Percentiles rank a stretch among this genome's conserved stretches.
Evolutionary conservation across 768 basidiomycete genomes (phyloP).

Genomic region (Pulveroboletus sp.): DNA sequence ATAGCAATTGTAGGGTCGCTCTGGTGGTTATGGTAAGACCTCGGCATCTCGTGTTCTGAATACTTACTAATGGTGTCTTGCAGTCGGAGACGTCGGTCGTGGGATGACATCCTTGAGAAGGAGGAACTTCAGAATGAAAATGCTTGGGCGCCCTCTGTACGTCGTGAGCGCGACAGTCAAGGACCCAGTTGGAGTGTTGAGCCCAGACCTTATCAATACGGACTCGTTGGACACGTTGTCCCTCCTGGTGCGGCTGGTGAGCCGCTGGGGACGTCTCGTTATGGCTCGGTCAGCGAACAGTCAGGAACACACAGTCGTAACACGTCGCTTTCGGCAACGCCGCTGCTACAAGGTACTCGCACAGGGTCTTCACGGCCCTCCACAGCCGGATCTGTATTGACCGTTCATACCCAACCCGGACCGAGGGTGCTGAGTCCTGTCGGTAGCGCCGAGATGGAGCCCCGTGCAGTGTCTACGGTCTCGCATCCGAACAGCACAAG

Average conservation of each 20-base stretch:
- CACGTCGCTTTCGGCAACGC: conserved; percentile 23
- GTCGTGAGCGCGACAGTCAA: conserved; percentile 22
- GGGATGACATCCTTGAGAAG: conserved; percentile 51
- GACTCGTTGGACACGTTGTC: conserved; percentile 46
- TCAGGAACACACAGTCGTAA: conserved; percentile 21
- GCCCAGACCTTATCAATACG: conserved; percentile 60
- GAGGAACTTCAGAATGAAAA: conserved; percentile 29
- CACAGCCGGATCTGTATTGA: conserved; percentile 38
- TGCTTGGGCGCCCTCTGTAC: conserved; percentile 14
- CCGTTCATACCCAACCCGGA: conserved; percentile 21
- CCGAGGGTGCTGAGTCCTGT: conserved; percentile 5
- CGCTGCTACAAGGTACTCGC: conserved; percentile 18
- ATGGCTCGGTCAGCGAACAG: conserved; percentile 18
- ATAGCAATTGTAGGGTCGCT: conserved; percentile 40
- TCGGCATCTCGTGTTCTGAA: conserved; percentile 1
- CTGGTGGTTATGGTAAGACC: conserved; percentile 48
- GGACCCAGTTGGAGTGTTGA: conserved; percentile 31
- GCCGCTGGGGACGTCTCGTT: conserved; percentile 33
- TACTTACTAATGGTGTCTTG: conserved; percentile 7
- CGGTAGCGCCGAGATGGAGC: conserved; percentile 3
- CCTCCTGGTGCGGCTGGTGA: conserved; percentile 28
- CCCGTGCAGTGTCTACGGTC: conserved; percentile 20
- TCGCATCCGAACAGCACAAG: conserved; percentile 14
- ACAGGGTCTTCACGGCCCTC: conserved; percentile 37
- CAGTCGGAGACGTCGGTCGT: conserved; percentile 43